Base-by-base conservation (phyloP, 345 rosid genomes). In the Luvunga scandens region DNA sequence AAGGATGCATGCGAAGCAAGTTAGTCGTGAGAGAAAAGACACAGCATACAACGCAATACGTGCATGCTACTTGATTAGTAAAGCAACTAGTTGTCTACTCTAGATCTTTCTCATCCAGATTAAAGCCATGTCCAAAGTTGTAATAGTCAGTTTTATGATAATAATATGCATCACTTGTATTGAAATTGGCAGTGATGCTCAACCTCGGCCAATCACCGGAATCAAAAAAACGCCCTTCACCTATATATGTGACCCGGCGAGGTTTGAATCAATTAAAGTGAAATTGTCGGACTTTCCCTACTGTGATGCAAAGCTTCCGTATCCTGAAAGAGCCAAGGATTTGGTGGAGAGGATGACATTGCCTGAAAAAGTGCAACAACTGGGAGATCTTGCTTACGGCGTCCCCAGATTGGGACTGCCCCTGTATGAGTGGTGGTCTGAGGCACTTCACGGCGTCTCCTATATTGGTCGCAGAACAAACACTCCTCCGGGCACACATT, bases 401-500 rank as follows among this genome's bases (percentile, higher is more conserved):
- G 83, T 87, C 12, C 70, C 78, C 0, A 73, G 88, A 56, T 22
- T 87, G 1, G 90, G 90, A 2, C 60, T 89, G 2, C 88, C 88
- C 0, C 7, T 16, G 55, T 87, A 89, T 33, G 66, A 78, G 77
- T 89, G 90, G 90, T 87, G 90, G 92, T 82, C 86, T 0, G 89
- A 87, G 81, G 91, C 87, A 5, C 77, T 87, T 0, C 90, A 87
- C 18, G 89, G 92, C 2, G 85, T 87, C 21, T 82, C 92, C 39
- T 3, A 79, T 6, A 81, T 81, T 3, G 89, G 90, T 19, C 50
- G 50, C 1, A 45, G 50, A 13, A 12, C 16, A 45, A 45, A 45
- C 18, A 3, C 18, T 13, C 50, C 50, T 45, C 77, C 72, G 0
- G 90, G 87, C 2, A 82, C 84, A 2, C 69, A 34, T 38, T 87